Evolutionary conservation across 2,329 filamentous ascomycete species (phyloP), one percentile per base, ranked within the genome.

Genomic region (Niveomyces coronatus): DNA sequence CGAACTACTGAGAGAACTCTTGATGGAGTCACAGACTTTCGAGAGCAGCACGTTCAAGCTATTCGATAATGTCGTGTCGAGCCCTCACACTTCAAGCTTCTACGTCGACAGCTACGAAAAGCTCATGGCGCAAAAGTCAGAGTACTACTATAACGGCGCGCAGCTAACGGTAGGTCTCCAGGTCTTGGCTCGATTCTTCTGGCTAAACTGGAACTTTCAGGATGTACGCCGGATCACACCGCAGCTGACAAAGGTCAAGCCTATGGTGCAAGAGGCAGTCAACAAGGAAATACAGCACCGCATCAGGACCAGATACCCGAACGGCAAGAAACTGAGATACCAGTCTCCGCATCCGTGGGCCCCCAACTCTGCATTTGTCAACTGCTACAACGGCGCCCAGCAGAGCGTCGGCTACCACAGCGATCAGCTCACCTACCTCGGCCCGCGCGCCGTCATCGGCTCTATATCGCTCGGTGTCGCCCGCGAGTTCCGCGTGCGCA

Each of bases 281-380:
- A 94, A 95, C 49, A 51, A 60, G 2, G 83, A 91, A 54, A 79
- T 94, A n/a, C 62, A 72, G 38, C 65, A 69, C 6, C 78, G 87
- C 7, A 91, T 89, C 43, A 63, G 63, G 33, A 68, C 73, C 3
- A 70, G 71, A 39, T 85, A 91, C 43, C 80, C 82, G 0, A 64
- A 63, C 14, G 76, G 79, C 10, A 68, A 74, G 55, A 94, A 89
- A 56, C 71, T 95, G 19, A 79, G 71, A 48, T 79, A 84, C 48
- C 88, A 95, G 52, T 82, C 80, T 0, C 72, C 85, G 0, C 58
- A 71, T 0, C 61, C 70, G 1, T 96, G 89, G 88, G 65, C 66
- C 8, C 85, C 89, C 9, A 96, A 96, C 53, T 85, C 86, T 0
- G 86, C 88, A 0, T 89, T 95, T 52, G 88, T 94, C 13, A 98